Evolutionary conservation across 345 rosid species (phyloP), one percentile per base, ranked within the genome.

Genomic region (Sisymbrium altissimum): DNA sequence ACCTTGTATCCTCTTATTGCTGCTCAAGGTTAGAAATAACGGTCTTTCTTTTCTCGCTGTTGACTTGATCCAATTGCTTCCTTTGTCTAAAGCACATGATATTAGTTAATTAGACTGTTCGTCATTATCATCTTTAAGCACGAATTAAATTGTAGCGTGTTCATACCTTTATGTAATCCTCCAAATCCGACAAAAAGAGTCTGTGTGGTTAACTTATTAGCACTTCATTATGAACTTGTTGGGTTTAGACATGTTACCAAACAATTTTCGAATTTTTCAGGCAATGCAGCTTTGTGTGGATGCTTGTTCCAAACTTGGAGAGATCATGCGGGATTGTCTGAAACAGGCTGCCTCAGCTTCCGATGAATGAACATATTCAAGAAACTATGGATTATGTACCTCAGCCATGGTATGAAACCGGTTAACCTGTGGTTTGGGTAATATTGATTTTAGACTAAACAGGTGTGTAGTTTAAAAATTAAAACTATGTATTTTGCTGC

Each of bases 201-300:
- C 25, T 38, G 15, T 61, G 54, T 55, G 50, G 48, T 54, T 43
- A 48, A 35, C 43, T 9, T 13, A 9, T 12, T 18, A 17, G 53
- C 21, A 9, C 36, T 32, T 11, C 33, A 12, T 29, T 30, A 7
- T 18, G 21, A 48, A 35, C 15, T 35, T 21, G n/a, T n/a, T 39
- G 66, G 32, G 10, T 59, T 27, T 13, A 10, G 18, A 7, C 40
- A 59, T n/a, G 71, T 45, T 59, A 23, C 45, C 56, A 54, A 46
- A 30, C 70, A 66, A 44, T 12, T 48, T 5, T 52, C 4, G 12
- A 74, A 68, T n/a, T 45, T 70, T 64, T 65, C 88, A 93, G 98
- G 96, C 89, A 64, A 88, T 88, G 98, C 89, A 91, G 84, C 93
- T 94, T 40, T 87, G 92, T 80, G 87, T 91, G 9, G 98, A 89